These are phyloP conservation scores for Aurifilum marmelostoma DNA, from an alignment of 2,329 filamentous ascomycete species.

Conservation along the genomic window DNA sequence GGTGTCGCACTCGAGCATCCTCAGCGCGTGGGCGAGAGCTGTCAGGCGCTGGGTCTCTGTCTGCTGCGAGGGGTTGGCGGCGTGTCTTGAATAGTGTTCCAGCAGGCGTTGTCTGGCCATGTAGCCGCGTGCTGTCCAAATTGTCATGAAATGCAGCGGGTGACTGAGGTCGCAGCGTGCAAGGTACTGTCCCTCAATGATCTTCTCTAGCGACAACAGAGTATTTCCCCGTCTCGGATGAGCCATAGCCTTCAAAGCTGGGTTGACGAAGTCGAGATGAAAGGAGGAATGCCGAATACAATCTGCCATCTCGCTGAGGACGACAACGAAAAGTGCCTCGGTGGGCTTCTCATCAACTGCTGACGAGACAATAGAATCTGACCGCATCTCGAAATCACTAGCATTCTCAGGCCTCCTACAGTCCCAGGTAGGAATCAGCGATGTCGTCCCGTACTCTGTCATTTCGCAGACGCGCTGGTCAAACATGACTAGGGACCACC, in stretches of 20 bases:
- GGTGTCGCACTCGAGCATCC: conserved; percentile 44
- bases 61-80: conserved; percentile 30
- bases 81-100: conserved; percentile 46
- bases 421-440: conserved; percentile 44
- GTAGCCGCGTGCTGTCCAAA: conserved; percentile 43
- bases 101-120: conserved; percentile 55
- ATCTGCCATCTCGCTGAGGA: conserved; percentile 46
- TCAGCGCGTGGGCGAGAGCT: conserved; percentile 38
- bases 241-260: conserved; percentile 37
- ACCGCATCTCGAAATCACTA: conserved; percentile 50
- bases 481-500: conserved; percentile 63
- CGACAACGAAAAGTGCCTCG: conserved; percentile 47
- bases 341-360: conserved; percentile 37
- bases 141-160: conserved; percentile 46
- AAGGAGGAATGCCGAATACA: conserved; percentile 40
- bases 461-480: conserved; percentile 61
- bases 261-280: conserved; percentile 42
- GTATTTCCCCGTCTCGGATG: conserved; percentile 18
- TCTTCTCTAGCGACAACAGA: conserved; percentile 40
- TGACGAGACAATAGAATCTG: conserved; percentile 44
- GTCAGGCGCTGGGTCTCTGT: conserved; percentile 37
- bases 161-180: conserved; percentile 42
- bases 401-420: conserved; percentile 48
- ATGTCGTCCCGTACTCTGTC: conserved; percentile 40
- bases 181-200: conserved; percentile 52